Evolutionary conservation across 306 rosid species (phyloP), one percentile per base, ranked within the genome.

Genomic region (Acacia melanoxylon): DNA sequence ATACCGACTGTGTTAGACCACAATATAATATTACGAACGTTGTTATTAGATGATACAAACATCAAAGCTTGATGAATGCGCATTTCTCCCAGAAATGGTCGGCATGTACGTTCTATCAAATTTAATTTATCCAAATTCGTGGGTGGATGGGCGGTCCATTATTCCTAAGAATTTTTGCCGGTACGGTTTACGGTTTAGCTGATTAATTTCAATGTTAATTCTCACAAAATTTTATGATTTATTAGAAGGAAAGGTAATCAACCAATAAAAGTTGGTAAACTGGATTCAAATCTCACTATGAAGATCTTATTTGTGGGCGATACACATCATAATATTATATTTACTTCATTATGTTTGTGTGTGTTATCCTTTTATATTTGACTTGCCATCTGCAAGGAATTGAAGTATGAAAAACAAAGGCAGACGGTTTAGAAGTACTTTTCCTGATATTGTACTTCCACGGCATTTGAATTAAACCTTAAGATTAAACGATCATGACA

Each of bases 381-480:
- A 93, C 95, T 80, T 72, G 86, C 83, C 92, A 86, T 89, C 91
- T 85, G 86, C 86, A 83, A 86, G 91, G 86, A 86, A 82, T 79
- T 73, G 79, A 86, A 83, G 75, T 83, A 86, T 81, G 84, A 54
- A 63, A 87, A 86, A 68, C 46, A 77, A 88, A 71, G 82, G 88
- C 37, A 80, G 87, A 89, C 92, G 88, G 88, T 88, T 89, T 88
- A 72, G 81, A 89, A 78, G 87, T 88, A 70, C 83, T 86, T 90
- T 82, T 92, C 88, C 73, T 74, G 88, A 85, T 89, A 87, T 84
- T 84, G 87, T 79, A 83, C 85, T 89, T 83, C 86, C 90, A 92
- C 91, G 93, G 72, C 89, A 91, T 85, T 88, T 84, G 70, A 90
- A 80, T 85, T 84, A 76, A 70, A 75, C 82, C 79, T 85, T 80